A percentile compares a stretch with the other conserved stretches of the same genome.
Conservation (phyloP, 768 basidiomycete genomes). For the Kwoniella heveanensis region DNA sequence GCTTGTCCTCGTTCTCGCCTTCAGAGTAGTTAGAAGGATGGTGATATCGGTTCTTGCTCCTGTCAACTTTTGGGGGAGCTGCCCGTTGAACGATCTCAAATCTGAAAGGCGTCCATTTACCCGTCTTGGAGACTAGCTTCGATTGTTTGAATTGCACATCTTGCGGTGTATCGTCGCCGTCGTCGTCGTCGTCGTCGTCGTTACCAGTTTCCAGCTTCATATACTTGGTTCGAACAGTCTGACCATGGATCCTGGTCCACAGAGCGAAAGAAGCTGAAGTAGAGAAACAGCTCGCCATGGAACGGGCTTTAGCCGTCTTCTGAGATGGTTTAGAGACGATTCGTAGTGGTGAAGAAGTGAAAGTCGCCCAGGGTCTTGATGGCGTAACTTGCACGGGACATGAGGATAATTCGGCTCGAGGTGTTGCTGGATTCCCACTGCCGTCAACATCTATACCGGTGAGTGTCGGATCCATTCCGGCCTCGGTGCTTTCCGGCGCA, state of each 20-base stretch:
- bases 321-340: slow-evolving; percentile 92
- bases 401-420: not conserved
- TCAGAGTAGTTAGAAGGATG: not conserved
- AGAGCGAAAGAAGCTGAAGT: slow-evolving; percentile 86
- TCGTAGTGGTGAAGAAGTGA: slow-evolving; percentile 86
- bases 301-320: slow-evolving; percentile 89
- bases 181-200: slow-evolving; percentile 60
- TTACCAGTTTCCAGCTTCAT: slow-evolving; percentile 87
- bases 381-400: not conserved
- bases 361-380: slow-evolving; percentile 57
- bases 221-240: slow-evolving; percentile 95
- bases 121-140: slow-evolving; percentile 66
- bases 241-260: slow-evolving; percentile 94
- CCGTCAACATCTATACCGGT: not conserved
- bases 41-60: not conserved
- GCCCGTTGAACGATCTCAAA: slow-evolving; percentile 82
- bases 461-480: not conserved
- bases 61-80: slow-evolving; percentile 17
- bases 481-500: not conserved
- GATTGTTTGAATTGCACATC: slow-evolving; percentile 45
- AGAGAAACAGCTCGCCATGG: slow-evolving; percentile 86
- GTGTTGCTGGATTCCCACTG: too few relatives aligned
- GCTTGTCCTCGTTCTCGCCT: slow-evolving; percentile 19
- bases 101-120: slow-evolving; percentile 91
- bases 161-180: slow-evolving; percentile 59